Evolutionary conservation across 176 grass and related monocot species (phyloP), one percentile per base, ranked within the genome.

Genomic region (Rhynchospora breviuscula): DNA sequence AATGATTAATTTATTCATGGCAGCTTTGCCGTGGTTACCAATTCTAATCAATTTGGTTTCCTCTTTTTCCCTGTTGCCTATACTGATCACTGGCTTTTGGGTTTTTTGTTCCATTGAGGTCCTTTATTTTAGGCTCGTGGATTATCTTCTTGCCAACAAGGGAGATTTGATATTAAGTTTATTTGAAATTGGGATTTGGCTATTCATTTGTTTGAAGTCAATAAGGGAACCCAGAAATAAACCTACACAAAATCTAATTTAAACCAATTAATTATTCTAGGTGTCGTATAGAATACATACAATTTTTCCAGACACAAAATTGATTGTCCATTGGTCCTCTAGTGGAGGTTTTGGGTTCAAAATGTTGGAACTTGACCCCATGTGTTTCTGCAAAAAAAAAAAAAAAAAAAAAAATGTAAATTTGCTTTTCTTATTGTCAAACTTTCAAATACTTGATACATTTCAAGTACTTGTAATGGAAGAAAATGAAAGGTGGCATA

Each of bases 51-150:
- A 43, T 79, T 61, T 61, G 53, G 77, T 79, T 44, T 79, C 77
- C 77, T 79, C 53, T 79, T 79, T 79, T 79, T 79, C 77, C 77
- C 77, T 79, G 77, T 60, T 79, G 77, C 77, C 26, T 79, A 79
- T 44, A 79, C 11, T 19, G 62, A 44, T 63, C 33, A 54, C 44
- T 47, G 78, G 57, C 57, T 80, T 21, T 80, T 45, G 78, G 33
- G 17, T 3, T 13, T n/a, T 59, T 59, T 18, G 15, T 45, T 80
- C 78, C 57, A 63, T 19, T 61, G 58, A 45, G 10, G 48, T 25
- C 45, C 6, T 25, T 78, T 21, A 56, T 80, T 80, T 43, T 63
- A 18, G 59, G 56, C 45, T 80, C 31, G 10, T 80, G 57, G 33
- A 63, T 80, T 8, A 62, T 80, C 78, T 62, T 15, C 33, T 61